phyloP scores from a whole-genome alignment of 2,329 filamentous ascomycete genomes.

The Mycosphaerella arachidis region DNA sequence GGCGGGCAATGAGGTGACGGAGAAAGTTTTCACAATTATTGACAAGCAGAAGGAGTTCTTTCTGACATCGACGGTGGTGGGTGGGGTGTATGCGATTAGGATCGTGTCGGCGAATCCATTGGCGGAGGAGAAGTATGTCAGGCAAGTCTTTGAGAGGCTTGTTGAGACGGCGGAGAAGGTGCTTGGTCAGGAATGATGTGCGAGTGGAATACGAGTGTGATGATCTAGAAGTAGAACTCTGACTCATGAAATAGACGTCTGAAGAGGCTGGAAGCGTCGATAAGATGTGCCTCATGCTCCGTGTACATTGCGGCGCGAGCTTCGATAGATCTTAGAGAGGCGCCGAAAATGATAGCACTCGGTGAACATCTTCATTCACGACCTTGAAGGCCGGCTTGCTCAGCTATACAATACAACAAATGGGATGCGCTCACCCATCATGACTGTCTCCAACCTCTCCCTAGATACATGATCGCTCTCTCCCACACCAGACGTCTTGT shows the following conservation, averaged over 20 bases:
- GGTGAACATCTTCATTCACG: no score
- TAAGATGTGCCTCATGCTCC: not conserved
- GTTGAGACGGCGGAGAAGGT: slow-evolving; percentile 60
- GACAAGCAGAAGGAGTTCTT: slow-evolving; percentile 75
- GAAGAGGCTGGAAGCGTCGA: no score
- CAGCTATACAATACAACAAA: not conserved
- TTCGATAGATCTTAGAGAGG: not conserved
- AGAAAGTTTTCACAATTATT: slow-evolving; percentile 68
- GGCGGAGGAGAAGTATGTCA: slow-evolving; percentile 68
- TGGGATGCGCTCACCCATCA: not conserved
- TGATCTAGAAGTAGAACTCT: no score
- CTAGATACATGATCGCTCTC: not conserved
- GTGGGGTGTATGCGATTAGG: slow-evolving; percentile 71
- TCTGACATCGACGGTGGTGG: slow-evolving; percentile 71
- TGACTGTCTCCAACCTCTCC: not conserved
- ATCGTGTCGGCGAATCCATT: slow-evolving; percentile 69
- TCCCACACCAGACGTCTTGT: not conserved
- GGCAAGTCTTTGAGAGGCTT: slow-evolving; percentile 69
- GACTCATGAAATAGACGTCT: no score
- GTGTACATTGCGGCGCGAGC: no score
- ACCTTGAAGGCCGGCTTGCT: not conserved
- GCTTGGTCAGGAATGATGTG: slow-evolving; percentile 23
- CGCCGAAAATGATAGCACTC: no score
- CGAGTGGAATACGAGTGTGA: no score
- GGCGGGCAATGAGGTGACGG: slow-evolving; percentile 63